Evolutionary conservation across 805 yeast species (phyloP).

Genomic region (Ogataea methylovora): DNA sequence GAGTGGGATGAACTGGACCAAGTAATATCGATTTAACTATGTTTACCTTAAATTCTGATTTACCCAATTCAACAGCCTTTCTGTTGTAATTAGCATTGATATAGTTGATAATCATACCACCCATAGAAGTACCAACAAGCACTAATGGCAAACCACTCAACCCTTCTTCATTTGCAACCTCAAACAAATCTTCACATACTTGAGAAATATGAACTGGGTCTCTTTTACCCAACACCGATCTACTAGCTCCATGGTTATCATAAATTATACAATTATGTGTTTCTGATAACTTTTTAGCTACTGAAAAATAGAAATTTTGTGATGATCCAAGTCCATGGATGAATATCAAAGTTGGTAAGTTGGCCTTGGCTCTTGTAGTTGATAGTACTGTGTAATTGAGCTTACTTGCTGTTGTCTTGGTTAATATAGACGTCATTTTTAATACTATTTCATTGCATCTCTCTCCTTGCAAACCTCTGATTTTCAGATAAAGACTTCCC

Average conservation of each 20-base stretch:
- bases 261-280: constrained; percentile 8
- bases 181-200: constrained; percentile 8
- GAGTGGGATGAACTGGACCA: no score
- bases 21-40: constrained; percentile 5
- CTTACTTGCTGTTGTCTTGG: no score
- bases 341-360: no score
- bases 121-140: constrained; percentile 12
- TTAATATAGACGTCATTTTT: no score
- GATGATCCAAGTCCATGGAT: no score
- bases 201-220: constrained; percentile 1
- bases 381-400: no score
- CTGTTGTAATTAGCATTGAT: constrained; percentile 4
- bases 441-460: no score
- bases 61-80: neutral
- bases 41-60: neutral
- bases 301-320: no score
- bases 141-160: constrained; percentile 4
- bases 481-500: no score
- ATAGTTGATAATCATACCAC: constrained; percentile 10
- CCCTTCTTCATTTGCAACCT: constrained; percentile 7
- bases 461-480: no score
- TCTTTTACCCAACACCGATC: constrained; percentile 1
- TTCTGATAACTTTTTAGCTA: no score
- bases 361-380: no score
- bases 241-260: constrained; percentile 9